These are phyloP conservation scores for Apocynum venetum DNA, from an alignment of 257 asterid genomes.

Conservation along the genomic window DNA sequence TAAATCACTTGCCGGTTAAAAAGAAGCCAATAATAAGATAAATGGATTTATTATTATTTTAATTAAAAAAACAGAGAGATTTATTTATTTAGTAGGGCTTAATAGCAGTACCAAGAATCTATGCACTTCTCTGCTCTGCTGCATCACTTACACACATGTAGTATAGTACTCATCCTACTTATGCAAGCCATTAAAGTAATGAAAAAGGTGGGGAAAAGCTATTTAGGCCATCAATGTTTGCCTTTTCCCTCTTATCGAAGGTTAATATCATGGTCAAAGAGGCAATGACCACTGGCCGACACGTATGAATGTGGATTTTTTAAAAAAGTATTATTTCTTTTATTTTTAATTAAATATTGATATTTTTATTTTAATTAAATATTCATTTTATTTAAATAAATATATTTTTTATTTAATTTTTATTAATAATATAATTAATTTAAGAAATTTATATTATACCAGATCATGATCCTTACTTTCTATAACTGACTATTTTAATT, in stretches of 20 bases:
- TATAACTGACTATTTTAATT: no score
- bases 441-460: no score
- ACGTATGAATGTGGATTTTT: background rate
- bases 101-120: no score
- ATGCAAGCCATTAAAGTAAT: background rate
- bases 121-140: background rate
- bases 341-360: no score
- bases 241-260: background rate
- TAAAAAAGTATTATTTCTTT: no score
- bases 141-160: background rate
- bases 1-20: constrained; percentile 40
- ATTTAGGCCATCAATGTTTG: constrained; percentile 17
- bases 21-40: constrained; percentile 31
- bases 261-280: background rate
- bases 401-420: no score
- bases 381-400: no score
- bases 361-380: no score
- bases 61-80: background rate
- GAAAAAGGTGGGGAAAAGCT: constrained; percentile 18
- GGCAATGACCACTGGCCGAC: background rate
- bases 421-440: no score
- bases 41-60: background rate
- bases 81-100: background rate
- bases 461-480: no score
- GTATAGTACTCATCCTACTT: no score